Conservation (phyloP, 1,284 basidiomycete species). For the Sporisorium scitamineum region DNA sequence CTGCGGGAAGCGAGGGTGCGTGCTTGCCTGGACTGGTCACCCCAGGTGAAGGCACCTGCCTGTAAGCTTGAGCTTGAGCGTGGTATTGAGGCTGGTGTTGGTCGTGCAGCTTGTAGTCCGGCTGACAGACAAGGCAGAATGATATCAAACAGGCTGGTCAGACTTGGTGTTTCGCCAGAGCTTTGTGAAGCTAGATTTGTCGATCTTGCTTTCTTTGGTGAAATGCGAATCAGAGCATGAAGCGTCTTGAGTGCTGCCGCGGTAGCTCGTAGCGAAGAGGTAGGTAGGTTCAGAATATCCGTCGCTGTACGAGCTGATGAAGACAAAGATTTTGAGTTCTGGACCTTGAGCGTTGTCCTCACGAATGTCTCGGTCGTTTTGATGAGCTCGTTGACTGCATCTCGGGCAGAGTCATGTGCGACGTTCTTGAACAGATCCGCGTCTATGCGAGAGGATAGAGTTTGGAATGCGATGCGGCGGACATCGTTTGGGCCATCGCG, state of each 20-base stretch:
- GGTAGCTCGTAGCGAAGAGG: conserved; percentile 28
- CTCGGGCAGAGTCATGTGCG: background rate
- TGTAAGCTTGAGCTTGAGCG: conserved; percentile 16
- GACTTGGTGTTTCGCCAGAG: background rate
- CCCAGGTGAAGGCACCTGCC: conserved; percentile 24
- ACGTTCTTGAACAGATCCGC: background rate
- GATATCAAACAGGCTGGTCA: conserved; percentile 18
- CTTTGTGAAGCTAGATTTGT: background rate
- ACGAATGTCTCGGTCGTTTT: conserved; percentile 12
- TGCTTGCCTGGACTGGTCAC: background rate
- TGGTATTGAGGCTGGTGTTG: background rate
- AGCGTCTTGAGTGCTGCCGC: conserved; percentile 42
- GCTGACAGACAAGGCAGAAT: conserved; percentile 25
- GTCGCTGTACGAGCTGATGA: background rate
- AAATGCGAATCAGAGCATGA: conserved; percentile 18
- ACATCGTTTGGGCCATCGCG: conserved; percentile 22
- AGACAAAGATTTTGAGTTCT: background rate
- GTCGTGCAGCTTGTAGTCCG: background rate
- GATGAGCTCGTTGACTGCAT: conserved; percentile 9
- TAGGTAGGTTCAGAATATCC: conserved; percentile 15
- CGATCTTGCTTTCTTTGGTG: background rate
- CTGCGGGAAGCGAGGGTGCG: background rate
- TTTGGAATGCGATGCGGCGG: conserved; percentile 18
- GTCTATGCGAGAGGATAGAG: conserved; percentile 9
- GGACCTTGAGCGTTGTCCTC: conserved; percentile 24